Evolutionary conservation across 495 filamentous ascomycete species (phyloP).

Genomic region (Xanthoparmelia taractica): DNA sequence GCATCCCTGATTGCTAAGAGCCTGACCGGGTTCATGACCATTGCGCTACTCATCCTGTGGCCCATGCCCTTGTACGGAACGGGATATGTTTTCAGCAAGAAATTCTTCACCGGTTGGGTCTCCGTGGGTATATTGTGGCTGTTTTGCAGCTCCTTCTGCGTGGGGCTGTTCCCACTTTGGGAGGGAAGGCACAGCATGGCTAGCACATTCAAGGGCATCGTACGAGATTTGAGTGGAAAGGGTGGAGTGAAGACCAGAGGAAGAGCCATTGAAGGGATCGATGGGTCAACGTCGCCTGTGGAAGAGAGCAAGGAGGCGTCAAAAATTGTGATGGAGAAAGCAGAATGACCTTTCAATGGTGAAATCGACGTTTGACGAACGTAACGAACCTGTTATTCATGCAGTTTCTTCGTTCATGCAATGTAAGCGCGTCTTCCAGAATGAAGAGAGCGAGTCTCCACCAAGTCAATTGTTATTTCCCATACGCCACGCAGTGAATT

Average conservation of each 20-base stretch:
- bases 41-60: slow-evolving; percentile 79
- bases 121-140: slow-evolving; percentile 82
- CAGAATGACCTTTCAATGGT: slow-evolving; percentile 3
- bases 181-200: slow-evolving; percentile 66
- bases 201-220: slow-evolving; percentile 58
- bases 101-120: slow-evolving; percentile 91
- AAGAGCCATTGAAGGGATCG: slow-evolving; percentile 13
- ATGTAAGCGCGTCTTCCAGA: not conserved
- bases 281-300: slow-evolving; percentile 6
- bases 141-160: slow-evolving; percentile 63
- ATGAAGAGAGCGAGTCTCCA: not conserved
- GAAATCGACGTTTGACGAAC: slow-evolving; percentile 4
- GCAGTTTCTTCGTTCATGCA: not conserved
- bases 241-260: slow-evolving; percentile 13
- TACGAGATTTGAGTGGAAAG: slow-evolving; percentile 59
- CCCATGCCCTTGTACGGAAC: slow-evolving; percentile 90
- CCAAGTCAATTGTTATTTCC: not conserved
- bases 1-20: slow-evolving; percentile 73
- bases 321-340: slow-evolving; percentile 6
- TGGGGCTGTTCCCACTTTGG: slow-evolving; percentile 76
- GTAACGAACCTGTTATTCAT: not conserved
- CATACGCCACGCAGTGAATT: slow-evolving; percentile 1
- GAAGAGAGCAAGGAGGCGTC: slow-evolving; percentile 10
- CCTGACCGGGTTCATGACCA: slow-evolving; percentile 65
- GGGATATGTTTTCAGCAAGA: slow-evolving; percentile 80